Evolutionary conservation across 306 rosid species (phyloP).

Genomic region (Morella rubra): DNA sequence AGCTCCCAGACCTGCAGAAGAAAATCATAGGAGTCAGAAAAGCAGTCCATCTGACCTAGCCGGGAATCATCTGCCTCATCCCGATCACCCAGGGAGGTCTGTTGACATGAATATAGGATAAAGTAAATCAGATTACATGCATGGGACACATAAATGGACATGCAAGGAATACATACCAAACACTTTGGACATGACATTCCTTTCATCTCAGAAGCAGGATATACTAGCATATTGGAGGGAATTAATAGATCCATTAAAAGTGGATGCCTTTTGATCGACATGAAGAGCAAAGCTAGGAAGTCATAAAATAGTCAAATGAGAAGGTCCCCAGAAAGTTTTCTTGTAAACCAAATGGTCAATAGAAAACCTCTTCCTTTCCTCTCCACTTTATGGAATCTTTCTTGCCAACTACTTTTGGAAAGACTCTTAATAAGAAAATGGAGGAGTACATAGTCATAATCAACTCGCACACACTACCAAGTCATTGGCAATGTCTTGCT

Average conservation of each 20-base stretch:
- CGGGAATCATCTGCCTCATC: too few relatives aligned
- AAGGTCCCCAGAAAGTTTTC: constrained; percentile 1
- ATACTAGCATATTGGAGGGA: neutral
- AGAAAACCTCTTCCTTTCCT: neutral
- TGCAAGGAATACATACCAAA: neutral
- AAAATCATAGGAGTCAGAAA: neutral
- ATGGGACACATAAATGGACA: neutral
- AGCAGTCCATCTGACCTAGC: neutral
- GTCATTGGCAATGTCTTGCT: neutral
- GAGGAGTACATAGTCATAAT: neutral
- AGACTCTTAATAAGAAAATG: neutral
- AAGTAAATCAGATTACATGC: constrained; percentile 1
- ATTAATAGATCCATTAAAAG: neutral
- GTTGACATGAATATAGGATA: neutral
- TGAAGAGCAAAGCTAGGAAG: neutral
- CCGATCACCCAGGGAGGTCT: too few relatives aligned
- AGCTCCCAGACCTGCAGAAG: constrained; percentile 84
- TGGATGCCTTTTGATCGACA: neutral
- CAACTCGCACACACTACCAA: neutral
- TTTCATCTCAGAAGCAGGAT: neutral
- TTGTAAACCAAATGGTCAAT: neutral
- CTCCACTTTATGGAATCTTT: neutral
- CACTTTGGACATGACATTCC: neutral
- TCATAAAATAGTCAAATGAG: neutral
- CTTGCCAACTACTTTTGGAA: neutral